Conservation (phyloP, 108 stramenopile genomes). For the Parietichytrium sp. region DNA sequence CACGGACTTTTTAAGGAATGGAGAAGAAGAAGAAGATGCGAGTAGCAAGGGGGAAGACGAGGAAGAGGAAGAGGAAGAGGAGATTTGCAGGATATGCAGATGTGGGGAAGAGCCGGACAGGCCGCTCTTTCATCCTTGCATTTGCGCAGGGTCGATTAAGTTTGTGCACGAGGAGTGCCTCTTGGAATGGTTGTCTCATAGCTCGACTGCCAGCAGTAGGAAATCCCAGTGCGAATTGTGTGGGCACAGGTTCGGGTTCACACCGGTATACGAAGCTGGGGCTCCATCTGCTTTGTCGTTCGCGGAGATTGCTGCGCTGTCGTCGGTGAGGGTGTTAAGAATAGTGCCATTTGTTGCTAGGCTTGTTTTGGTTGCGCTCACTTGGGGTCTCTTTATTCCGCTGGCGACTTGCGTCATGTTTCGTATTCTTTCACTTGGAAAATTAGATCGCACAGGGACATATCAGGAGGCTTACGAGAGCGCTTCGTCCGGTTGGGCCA, state of each 20-base stretch:
- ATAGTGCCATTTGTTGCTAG: neutral
- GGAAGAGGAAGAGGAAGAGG: neutral
- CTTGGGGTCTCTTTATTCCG: conserved; percentile 19
- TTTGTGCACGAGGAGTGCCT: conserved; percentile 37
- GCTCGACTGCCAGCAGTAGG: neutral
- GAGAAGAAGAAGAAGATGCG: no score
- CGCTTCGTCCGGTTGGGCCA: neutral
- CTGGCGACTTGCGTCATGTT: conserved; percentile 35
- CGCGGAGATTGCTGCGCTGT: neutral
- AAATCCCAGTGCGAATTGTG: conserved; percentile 12
- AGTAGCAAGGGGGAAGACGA: neutral
- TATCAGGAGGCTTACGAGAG: neutral
- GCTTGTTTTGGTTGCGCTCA: neutral
- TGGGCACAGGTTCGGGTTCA: conserved; percentile 37
- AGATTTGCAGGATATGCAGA: conserved; percentile 31
- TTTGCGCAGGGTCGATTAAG: conserved; percentile 9
- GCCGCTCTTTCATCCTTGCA: conserved; percentile 6
- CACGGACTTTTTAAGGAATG: no score
- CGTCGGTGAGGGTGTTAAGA: neutral
- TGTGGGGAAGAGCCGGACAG: neutral
- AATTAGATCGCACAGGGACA: neutral
- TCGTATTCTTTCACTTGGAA: conserved; percentile 13
- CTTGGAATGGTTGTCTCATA: conserved; percentile 9
- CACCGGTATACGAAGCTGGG: conserved; percentile 6
- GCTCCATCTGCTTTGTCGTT: neutral